Percentiles rank a stretch among this genome's conserved stretches.
Evolutionary conservation across 2,329 filamentous ascomycete genomes (phyloP).

Genomic region (Aspergillus aculeatus): DNA sequence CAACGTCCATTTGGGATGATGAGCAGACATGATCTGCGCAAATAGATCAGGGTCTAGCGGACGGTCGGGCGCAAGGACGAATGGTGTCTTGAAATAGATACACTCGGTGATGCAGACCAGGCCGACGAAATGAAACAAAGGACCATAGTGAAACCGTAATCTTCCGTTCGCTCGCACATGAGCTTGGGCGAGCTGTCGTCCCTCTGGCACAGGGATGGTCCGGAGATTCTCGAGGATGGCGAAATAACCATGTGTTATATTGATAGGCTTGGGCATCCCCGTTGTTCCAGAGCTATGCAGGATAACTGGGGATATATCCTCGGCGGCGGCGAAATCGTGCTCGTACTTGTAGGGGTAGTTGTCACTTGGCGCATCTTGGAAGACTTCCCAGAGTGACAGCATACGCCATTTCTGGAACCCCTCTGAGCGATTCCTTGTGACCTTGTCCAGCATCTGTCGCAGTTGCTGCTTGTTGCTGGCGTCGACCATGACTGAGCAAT

Average conservation of each 20-base stretch:
- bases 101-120: conserved; percentile 65
- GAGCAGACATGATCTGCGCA: neutral
- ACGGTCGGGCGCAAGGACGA: conserved; percentile 92
- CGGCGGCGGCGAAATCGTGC: neutral
- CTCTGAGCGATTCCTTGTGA: no score
- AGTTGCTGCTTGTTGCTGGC: no score
- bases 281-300: conserved; percentile 11
- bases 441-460: no score
- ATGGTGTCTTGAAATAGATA: conserved; percentile 87
- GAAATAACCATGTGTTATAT: conserved; percentile 3
- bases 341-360: no score
- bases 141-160: neutral
- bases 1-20: neutral
- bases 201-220: neutral
- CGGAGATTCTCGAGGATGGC: neutral
- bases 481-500: no score
- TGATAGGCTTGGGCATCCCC: conserved; percentile 10
- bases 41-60: conserved; percentile 10
- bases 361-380: no score
- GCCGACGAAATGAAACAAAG: conserved; percentile 14
- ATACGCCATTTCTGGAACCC: no score
- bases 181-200: neutral
- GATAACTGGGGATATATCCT: conserved; percentile 18
- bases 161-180: neutral
- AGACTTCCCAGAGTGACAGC: no score